Percentiles rank a stretch among this genome's conserved stretches.
phyloP scores from a whole-genome alignment of 164 flowering plant genomes.

The Chimonanthus salicifolius region DNA sequence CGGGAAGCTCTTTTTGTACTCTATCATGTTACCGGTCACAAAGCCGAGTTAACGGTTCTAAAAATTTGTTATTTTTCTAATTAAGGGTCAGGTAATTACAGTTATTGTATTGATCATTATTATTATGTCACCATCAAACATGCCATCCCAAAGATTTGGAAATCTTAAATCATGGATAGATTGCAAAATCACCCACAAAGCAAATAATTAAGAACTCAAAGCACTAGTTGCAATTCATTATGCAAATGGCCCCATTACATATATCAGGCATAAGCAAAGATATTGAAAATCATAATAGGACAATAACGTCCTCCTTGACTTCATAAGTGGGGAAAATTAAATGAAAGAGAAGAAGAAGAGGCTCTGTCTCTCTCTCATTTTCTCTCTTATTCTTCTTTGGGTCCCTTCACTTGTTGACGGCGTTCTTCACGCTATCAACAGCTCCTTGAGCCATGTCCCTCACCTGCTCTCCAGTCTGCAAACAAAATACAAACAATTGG shows the following conservation, averaged over 20 bases:
- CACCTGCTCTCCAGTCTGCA: slow-evolving; percentile 40
- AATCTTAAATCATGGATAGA: no score
- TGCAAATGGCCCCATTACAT: neutral
- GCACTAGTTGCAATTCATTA: no score
- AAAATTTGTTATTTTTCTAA: no score
- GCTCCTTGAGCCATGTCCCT: slow-evolving; percentile 40
- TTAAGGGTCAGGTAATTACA: no score
- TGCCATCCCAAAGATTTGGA: no score
- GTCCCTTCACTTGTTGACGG: slow-evolving; percentile 24
- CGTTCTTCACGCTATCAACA: slow-evolving; percentile 32
- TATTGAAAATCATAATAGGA: neutral
- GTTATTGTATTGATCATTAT: no score
- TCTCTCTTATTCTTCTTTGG: slow-evolving; percentile 4
- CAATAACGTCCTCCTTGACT: neutral
- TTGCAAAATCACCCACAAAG: no score
- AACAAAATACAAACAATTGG: neutral
- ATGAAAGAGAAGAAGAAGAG: neutral
- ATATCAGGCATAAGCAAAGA: neutral
- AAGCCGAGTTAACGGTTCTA: no score
- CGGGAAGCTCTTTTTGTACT: no score
- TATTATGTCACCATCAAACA: no score
- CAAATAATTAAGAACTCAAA: no score
- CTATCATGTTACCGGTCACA: no score
- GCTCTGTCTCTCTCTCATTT: neutral
- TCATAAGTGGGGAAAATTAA: neutral